Base-by-base conservation (phyloP, 176 grass and related monocot species). In the Tillandsia fasciculata region DNA sequence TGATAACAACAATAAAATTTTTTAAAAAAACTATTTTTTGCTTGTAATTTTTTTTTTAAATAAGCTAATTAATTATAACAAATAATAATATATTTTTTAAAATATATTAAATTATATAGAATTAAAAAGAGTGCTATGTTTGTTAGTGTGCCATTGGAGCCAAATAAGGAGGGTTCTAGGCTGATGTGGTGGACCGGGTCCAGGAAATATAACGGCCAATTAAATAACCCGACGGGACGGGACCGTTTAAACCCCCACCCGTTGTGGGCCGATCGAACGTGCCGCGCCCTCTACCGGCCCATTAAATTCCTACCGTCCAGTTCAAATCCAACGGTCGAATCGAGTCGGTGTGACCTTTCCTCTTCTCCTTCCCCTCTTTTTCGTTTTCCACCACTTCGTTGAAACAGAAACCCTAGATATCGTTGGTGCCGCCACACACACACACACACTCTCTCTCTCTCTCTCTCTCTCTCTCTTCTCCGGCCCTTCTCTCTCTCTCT, bases 361-460 rank as follows among this genome's bases (percentile, higher is more conserved):
- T 54, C 71, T 33, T 73, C 48, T 63, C 71, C 69, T 42, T 65
- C 53, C 59, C 23, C 24, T 22, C 59, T 64, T 22, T 22, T 22
- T 64, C 59, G 59, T 64, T 22, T 22, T 64, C 59, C 14, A 0
- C 17, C 33, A 6, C 33, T 42, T 22, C 56, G 65, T 47, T 8
- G 48, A 15, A 48, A n/a, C 15, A 42, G 65, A 79, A 85, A 80
- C 77, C 83, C 77, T 85, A 80, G 75, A 57, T 42, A 42, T 63
- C 52, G 70, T 48, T 61, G 17, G 56, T 61, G 56, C 56, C 22
- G 22, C 56, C 56, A 20, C 56, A 15, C 17, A 18, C 56, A 18
- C 56, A 18, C n/a, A 18, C 56, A 2, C 56, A 2, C 56, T 57
- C 53, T 57, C 14, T 17, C 52, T 68, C 28, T 64, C 49, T 24